Percentiles rank a stretch among this genome's conserved stretches.
phyloP scores from a whole-genome alignment of 495 filamentous ascomycete species.

The Polyplosphaeria fusca region DNA sequence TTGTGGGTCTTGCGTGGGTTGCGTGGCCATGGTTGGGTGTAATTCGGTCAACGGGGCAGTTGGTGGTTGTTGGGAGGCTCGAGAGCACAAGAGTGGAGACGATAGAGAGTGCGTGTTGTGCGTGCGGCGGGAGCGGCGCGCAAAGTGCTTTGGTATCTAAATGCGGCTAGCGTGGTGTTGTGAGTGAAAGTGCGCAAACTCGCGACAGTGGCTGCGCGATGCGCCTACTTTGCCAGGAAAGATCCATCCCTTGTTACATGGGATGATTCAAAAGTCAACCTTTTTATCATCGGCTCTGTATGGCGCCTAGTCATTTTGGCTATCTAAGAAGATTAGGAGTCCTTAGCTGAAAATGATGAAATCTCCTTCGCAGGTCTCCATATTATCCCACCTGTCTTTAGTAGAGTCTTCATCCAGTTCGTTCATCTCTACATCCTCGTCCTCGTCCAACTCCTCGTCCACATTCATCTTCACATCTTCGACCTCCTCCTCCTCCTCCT shows the following conservation, averaged over 20 bases:
- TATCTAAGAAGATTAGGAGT: no score
- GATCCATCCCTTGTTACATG: no score
- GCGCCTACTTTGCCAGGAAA: no score
- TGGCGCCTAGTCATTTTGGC: no score
- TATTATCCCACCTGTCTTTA: neutral
- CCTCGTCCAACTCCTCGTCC: neutral
- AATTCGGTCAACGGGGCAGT: neutral
- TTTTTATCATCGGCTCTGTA: no score
- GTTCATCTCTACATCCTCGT: neutral
- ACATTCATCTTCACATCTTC: neutral
- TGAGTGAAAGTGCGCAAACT: no score
- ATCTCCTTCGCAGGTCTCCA: neutral
- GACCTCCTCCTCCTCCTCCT: neutral
- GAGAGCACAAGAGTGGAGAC: neutral
- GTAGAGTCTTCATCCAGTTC: neutral
- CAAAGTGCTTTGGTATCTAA: no score
- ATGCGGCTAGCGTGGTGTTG: no score
- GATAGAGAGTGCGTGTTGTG: no score
- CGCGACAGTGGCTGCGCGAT: no score
- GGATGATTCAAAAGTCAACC: no score
- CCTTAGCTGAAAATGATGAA: neutral
- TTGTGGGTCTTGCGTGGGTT: neutral
- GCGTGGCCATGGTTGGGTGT: neutral
- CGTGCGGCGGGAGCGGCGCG: no score
- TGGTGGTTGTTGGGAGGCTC: neutral